Conservation (phyloP, 202 grass and related monocot genomes). For the Eragrostis tef region DNA sequence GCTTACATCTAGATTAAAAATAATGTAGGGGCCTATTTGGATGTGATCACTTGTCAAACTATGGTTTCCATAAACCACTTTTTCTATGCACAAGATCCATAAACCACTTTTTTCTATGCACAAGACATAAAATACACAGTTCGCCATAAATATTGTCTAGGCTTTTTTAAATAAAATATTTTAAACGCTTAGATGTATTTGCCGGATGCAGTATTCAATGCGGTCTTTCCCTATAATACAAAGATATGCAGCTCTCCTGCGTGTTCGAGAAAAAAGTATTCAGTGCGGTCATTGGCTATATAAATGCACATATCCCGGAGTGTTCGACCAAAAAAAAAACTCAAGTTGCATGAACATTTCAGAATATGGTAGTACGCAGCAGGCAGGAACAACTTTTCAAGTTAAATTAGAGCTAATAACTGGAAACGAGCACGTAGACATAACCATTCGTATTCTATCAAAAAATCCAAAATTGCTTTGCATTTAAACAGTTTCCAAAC, state of each 20-base stretch:
- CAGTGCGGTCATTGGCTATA: too few relatives aligned
- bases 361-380: not conserved
- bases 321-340: too few relatives aligned
- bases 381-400: not conserved
- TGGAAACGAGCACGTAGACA: not conserved
- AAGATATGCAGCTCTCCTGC: too few relatives aligned
- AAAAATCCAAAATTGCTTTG: not conserved
- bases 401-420: not conserved
- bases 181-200: not conserved
- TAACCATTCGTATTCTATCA: not conserved
- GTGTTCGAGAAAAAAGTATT: too few relatives aligned
- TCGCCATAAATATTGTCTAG: not conserved
- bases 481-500: not conserved
- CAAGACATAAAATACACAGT: not conserved
- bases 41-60: not conserved
- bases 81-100: too few relatives aligned
- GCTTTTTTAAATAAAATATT: not conserved
- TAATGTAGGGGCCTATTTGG: not conserved
- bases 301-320: too few relatives aligned
- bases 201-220: not conserved
- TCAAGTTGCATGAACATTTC: not conserved
- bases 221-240: not conserved
- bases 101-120: too few relatives aligned
- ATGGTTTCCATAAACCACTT: not conserved
- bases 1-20: constrained; percentile 13